Percentiles rank a stretch among this genome's conserved stretches.
Evolutionary conservation across 2,329 filamentous ascomycete species (phyloP).

Genomic region (Acephala macrosclerotiorum): DNA sequence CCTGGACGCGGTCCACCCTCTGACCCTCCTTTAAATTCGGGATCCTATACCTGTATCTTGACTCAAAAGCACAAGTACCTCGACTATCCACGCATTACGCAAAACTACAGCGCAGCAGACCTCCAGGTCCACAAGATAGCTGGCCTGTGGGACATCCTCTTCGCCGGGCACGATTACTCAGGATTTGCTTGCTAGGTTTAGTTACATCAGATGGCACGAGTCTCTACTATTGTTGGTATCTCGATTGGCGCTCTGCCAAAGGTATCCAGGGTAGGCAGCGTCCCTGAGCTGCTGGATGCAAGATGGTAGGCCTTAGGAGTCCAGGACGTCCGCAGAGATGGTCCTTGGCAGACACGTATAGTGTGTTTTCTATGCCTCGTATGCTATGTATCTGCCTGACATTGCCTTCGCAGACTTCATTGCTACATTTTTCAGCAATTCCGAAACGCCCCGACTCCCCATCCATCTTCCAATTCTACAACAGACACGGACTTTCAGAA

Average conservation of each 20-base stretch:
- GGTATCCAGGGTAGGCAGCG: slow-evolving; percentile 4
- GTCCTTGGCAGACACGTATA: slow-evolving; percentile 44
- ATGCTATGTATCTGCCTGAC: not conserved
- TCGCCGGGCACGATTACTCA: not conserved
- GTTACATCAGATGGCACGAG: slow-evolving; percentile 26
- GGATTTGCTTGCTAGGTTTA: not conserved
- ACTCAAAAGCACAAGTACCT: not conserved
- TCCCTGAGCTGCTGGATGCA: not conserved
- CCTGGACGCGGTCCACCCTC: not conserved
- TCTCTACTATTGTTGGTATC: not conserved
- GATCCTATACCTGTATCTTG: not conserved
- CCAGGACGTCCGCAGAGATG: slow-evolving; percentile 28
- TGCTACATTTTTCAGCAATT: slow-evolving; percentile 37
- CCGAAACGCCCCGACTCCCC: slow-evolving; percentile 13
- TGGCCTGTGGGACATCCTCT: not conserved
- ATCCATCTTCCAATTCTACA: not conserved
- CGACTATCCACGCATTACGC: not conserved
- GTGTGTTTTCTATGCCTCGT: slow-evolving; percentile 24
- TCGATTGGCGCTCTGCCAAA: slow-evolving; percentile 31
- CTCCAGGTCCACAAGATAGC: not conserved
- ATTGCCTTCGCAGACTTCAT: slow-evolving; percentile 39
- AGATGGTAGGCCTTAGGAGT: slow-evolving; percentile 31
- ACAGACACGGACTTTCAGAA: not conserved
- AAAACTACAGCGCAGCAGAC: not conserved
- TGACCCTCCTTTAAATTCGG: not conserved